Percentiles rank a stretch among this genome's conserved stretches.
phyloP scores from a whole-genome alignment of 75 land plant species.

The Pinus tabuliformis region DNA sequence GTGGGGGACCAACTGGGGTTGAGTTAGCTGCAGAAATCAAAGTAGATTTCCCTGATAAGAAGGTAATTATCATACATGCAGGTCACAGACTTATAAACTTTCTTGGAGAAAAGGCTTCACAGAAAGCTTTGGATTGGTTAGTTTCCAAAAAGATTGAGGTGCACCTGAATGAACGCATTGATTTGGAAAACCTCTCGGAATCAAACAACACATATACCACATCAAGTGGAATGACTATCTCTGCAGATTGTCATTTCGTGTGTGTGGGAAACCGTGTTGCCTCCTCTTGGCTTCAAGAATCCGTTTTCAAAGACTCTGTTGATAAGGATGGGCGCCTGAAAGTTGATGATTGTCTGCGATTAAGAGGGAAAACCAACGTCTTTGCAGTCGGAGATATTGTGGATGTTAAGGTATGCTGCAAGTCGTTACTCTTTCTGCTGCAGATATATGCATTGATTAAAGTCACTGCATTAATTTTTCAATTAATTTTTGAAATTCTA shows the following conservation, averaged over 20 bases:
- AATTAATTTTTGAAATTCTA: too few relatives aligned
- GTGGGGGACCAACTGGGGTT: slow-evolving; percentile 93
- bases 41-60: slow-evolving; percentile 79
- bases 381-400: slow-evolving; percentile 48
- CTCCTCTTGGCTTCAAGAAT: slow-evolving; percentile 30
- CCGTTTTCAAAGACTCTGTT: slow-evolving; percentile 19
- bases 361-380: slow-evolving; percentile 22
- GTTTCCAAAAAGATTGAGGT: slow-evolving; percentile 69
- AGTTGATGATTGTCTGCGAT: slow-evolving; percentile 26
- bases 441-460: too few relatives aligned
- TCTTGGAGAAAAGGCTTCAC: slow-evolving; percentile 67
- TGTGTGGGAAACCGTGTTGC: slow-evolving; percentile 24
- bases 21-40: slow-evolving; percentile 88
- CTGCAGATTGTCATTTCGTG: slow-evolving; percentile 55
- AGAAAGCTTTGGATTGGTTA: slow-evolving; percentile 71
- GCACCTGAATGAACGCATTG: slow-evolving; percentile 48
- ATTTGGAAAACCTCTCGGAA: slow-evolving; percentile 27
- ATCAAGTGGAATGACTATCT: slow-evolving; percentile 42
- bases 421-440: neutral
- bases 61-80: slow-evolving; percentile 65
- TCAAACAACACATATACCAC: slow-evolving; percentile 37
- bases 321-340: slow-evolving; percentile 22
- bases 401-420: slow-evolving; percentile 25
- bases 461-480: too few relatives aligned
- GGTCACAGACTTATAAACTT: slow-evolving; percentile 75